Evolutionary conservation across 371 early-diverging fungal species (phyloP), one percentile per base, ranked within the genome.

Genomic region (Mortierella sp.): DNA sequence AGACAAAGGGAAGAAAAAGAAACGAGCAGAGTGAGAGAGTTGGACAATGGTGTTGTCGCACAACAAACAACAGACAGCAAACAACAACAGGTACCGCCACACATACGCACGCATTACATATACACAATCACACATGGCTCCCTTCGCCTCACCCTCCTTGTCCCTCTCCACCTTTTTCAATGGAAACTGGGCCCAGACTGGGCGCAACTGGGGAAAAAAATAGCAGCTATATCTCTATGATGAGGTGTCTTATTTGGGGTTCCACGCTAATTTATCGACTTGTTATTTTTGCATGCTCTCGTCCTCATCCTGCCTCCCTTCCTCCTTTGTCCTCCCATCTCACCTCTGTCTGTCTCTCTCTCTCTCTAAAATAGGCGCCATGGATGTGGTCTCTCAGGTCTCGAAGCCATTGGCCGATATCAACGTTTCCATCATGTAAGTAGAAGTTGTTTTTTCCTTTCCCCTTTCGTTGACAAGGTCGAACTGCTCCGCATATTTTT

Each of bases 371-470:
- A 42, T 65, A 86, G 87, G 80, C 16, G 57, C 87, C 4, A 78
- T 80, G 42, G 87, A 86, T 34, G 82, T 86, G 26, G 76, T 86
- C 24, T 82, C 82, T 8, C 82, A 75, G 54, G 87, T 86, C 11
- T 86, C 87, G 8, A 82, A 73, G 70, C 78, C 82, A 4, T 73
- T 86, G 26, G 87, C 83, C 8, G 87, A 86, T n/a, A 82, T 77
- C 58, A 78, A 86, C 65, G 83, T 86, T 34, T 82, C 87, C 45
- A 86, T 86, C 76, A 86, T 86, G 87, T 86, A 86, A 82, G 87
- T 55, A 31, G 2, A 13, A 50, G 14, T 50, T 50, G 31, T 52
- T 28, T 9, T 72, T 16, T 54, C 52, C 54, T 73, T 73, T 50
- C 31, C 52, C 73, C 24, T 73, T 50, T 28, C 26, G 52, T 54